These are phyloP conservation scores for Parastagonospora avenae DNA, from an alignment of 2,329 filamentous ascomycete genomes.

Conservation along the genomic window DNA sequence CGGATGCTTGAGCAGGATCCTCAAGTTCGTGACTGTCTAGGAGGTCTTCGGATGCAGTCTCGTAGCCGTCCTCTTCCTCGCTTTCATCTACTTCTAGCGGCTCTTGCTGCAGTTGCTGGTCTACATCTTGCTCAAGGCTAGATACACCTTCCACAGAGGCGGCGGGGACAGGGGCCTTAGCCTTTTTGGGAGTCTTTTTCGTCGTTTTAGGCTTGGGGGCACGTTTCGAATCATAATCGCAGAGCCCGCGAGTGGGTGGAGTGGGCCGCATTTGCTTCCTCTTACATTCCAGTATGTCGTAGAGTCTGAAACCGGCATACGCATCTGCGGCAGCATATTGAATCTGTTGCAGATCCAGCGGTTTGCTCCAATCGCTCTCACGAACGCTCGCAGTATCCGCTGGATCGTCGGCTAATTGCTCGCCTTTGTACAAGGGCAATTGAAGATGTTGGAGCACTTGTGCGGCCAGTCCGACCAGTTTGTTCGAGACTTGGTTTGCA, in stretches of 20 bases:
- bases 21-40: slow-evolving; percentile 29
- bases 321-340: slow-evolving; percentile 80
- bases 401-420: slow-evolving; percentile 34
- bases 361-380: slow-evolving; percentile 73
- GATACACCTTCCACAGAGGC: slow-evolving; percentile 17
- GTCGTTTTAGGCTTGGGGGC: slow-evolving; percentile 11
- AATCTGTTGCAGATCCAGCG: slow-evolving; percentile 68
- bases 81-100: slow-evolving; percentile 24
- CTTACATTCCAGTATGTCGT: slow-evolving; percentile 70
- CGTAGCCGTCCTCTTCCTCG: slow-evolving; percentile 39
- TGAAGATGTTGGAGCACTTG: slow-evolving; percentile 75
- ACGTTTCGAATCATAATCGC: slow-evolving; percentile 62
- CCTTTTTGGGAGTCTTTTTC: slow-evolving; percentile 11
- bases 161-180: slow-evolving; percentile 7
- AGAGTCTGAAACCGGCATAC: slow-evolving; percentile 81
- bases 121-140: slow-evolving; percentile 10
- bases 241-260: slow-evolving; percentile 72
- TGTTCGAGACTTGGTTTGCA: slow-evolving; percentile 56
- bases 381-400: slow-evolving; percentile 58
- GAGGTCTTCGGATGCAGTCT: slow-evolving; percentile 40
- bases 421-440: slow-evolving; percentile 81
- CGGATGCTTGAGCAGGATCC: slow-evolving; percentile 10
- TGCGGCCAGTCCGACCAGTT: slow-evolving; percentile 68
- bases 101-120: slow-evolving; percentile 6
- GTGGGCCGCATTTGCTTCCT: slow-evolving; percentile 69